Conservation (phyloP, 441 rosid species). For the Geranium incanum region DNA sequence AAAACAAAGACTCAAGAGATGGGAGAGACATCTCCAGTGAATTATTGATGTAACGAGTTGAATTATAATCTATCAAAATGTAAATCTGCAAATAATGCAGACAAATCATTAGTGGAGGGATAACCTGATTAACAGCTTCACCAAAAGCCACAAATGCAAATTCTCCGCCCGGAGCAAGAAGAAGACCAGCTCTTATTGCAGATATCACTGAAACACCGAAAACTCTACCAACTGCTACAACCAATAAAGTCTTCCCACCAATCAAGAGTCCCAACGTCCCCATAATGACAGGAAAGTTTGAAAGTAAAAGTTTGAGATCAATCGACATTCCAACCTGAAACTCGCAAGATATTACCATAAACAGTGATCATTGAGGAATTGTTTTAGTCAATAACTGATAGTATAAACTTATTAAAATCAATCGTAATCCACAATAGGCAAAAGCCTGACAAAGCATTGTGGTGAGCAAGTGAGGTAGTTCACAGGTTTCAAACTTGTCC, state of each 20-base stretch:
- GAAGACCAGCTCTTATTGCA: constrained; percentile 85
- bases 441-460: neutral
- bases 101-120: constrained; percentile 13
- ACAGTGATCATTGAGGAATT: constrained; percentile 19
- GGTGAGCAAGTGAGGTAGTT: neutral
- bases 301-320: constrained; percentile 87
- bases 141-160: constrained; percentile 99
- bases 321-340: constrained; percentile 99
- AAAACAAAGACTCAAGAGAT: neutral
- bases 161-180: constrained; percentile 99
- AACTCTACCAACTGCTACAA: constrained; percentile 59
- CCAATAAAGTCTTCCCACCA: constrained; percentile 79
- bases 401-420: constrained; percentile 16
- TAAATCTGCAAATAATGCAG: constrained; percentile 4
- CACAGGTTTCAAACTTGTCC: neutral
- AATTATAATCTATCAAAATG: constrained; percentile 11
- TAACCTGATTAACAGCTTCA: constrained; percentile 95
- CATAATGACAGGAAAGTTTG: constrained; percentile 76
- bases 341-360: constrained; percentile 23
- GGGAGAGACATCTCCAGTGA: neutral
- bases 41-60: neutral
- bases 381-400: constrained; percentile 18
- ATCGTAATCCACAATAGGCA: constrained; percentile 6
- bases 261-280: constrained; percentile 81
- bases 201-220: constrained; percentile 87